These are phyloP conservation scores for Pseudogymnoascus sp. DNA, from an alignment of 2,329 filamentous ascomycete species.

Conservation along the genomic window DNA sequence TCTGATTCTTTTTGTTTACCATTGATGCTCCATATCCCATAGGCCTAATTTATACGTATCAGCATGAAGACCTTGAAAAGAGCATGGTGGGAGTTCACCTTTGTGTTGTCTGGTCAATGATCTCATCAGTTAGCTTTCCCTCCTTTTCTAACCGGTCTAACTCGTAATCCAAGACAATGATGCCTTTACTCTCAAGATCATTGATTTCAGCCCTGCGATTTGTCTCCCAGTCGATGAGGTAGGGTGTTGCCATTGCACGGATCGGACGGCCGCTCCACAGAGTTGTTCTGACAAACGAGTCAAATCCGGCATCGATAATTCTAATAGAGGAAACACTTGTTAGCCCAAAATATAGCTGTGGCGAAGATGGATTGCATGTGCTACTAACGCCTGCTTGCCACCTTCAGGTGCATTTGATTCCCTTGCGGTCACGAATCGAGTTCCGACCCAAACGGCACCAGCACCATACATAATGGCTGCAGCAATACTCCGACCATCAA, in stretches of 20 bases:
- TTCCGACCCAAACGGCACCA: conserved; percentile 90
- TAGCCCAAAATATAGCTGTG: not conserved
- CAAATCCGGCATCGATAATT: conserved; percentile 62
- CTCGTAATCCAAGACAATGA: conserved; percentile 85
- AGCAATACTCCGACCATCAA: conserved; percentile 83
- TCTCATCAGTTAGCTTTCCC: conserved; percentile 29
- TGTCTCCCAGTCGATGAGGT: conserved; percentile 89
- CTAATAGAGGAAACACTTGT: not conserved
- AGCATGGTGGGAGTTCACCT: conserved; percentile 47
- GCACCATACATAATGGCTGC: conserved; percentile 90
- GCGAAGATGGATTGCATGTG: not conserved
- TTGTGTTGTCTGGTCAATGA: conserved; percentile 2
- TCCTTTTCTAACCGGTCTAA: conserved; percentile 67
- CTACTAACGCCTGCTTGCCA: conserved; percentile 74
- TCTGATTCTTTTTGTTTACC: conserved; percentile 71
- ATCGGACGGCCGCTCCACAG: conserved; percentile 91
- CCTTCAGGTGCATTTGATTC: conserved; percentile 89
- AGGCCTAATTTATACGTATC: conserved; percentile 81
- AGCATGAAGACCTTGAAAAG: conserved; percentile 43
- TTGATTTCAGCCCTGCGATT: conserved; percentile 82
- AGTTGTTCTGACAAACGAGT: conserved; percentile 88
- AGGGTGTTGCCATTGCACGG: conserved; percentile 81
- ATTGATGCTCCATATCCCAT: conserved; percentile 94
- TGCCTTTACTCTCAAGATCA: conserved; percentile 73
- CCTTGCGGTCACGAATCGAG: conserved; percentile 85